Base-by-base conservation (phyloP, 768 basidiomycete species). In the Termitomyces titanicus region DNA sequence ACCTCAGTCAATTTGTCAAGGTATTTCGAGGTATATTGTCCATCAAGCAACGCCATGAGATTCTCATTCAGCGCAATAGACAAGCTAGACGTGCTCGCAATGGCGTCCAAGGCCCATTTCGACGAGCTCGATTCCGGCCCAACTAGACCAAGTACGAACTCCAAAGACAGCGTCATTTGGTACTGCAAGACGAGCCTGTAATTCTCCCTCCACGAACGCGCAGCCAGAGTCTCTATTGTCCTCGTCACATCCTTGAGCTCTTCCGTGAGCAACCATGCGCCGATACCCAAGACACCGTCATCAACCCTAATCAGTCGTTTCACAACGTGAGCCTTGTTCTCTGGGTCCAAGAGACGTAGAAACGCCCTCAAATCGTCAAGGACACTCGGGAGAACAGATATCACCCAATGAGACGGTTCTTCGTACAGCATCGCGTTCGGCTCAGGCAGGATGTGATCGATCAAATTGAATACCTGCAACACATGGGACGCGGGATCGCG, bases 251-350 rank as follows among this genome's bases (percentile, higher is more conserved):
- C 69, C 64, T 81, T 82, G 55, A 87, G 61, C 56, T 88, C 86
- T 58, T 86, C 81, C n/a, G 70, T 62, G 9, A 92, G 61, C 24
- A 92, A 62, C 88, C 88, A 92, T 56, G 88, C 85, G 17, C 81
- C 85, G 2, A 88, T 68, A 3, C 83, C 84, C 20, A 80, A 68
- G 24, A 74, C 66, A 2, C 81, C 83, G 5, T 73, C 66, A 58
- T 92, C 90, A 13, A 91, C 67, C 17, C 66, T 71, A 20, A 80
- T 72, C 3, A 92, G 73, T 5, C 82, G 76, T 45, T 76, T 70
- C 25, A 90, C 64, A 24, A 91, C 65, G 37, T 76, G 73, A 2
- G 76, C 70, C 64, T 79, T 82, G 40, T 72, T 79, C 52, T 83
- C 79, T 2, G 79, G 73, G 53, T 86, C 82, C 31, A 91, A 70